Percentiles rank a stretch among this genome's conserved stretches.
These are phyloP conservation scores for Globisporangium sylvaticum DNA, from an alignment of 352 stramenopile genomes.

Conservation along the genomic window DNA sequence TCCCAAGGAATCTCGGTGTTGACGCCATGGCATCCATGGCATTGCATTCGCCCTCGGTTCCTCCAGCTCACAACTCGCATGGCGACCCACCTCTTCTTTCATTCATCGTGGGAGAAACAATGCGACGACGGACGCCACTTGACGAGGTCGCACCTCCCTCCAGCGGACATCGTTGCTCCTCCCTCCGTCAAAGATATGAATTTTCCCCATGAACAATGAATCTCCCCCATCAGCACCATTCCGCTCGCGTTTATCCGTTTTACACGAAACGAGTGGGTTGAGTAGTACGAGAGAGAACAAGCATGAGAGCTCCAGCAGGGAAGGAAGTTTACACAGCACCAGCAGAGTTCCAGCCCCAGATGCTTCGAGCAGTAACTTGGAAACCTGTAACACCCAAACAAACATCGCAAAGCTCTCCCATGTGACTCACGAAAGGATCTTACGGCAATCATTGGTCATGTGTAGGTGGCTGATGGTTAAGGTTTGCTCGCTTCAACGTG, in stretches of 20 bases:
- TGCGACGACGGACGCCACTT: neutral
- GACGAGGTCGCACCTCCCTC: neutral
- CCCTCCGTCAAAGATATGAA: too few species aligned
- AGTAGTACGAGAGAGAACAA: too few species aligned
- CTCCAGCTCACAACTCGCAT: neutral
- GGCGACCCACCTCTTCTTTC: neutral
- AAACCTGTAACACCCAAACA: neutral
- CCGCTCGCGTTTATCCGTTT: neutral
- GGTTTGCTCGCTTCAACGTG: neutral
- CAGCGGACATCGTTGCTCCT: neutral
- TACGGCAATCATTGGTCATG: neutral
- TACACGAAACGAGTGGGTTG: too few species aligned
- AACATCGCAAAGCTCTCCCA: neutral
- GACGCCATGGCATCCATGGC: neutral
- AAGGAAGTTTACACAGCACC: too few species aligned
- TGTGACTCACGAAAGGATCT: neutral
- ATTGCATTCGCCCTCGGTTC: neutral
- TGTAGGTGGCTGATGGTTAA: neutral
- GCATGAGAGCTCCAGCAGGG: too few species aligned
- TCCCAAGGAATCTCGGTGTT: neutral
- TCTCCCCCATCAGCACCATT: neutral
- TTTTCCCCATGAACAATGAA: too few species aligned
- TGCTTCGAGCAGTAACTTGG: neutral
- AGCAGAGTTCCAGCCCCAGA: too few species aligned
- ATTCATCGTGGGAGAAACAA: neutral